A percentile compares a stretch with the other conserved stretches of the same genome.
Evolutionary conservation across 805 yeast species (phyloP).

Genomic region (Gaillardinia entomophila): DNA sequence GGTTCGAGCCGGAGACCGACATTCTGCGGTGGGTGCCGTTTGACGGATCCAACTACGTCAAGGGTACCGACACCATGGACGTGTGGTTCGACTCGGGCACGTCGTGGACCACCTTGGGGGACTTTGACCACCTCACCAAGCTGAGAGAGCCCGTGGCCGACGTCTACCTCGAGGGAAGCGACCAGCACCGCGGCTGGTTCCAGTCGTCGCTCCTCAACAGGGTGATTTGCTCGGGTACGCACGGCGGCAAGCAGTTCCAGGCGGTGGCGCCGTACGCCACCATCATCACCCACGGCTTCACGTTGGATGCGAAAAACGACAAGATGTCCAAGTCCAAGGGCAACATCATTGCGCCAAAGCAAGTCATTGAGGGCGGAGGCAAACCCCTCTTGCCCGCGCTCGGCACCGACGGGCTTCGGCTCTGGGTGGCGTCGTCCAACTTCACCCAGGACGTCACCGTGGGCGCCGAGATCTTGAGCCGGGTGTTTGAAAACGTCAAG

Average conservation of each 20-base stretch:
- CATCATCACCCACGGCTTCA: conserved; percentile 90
- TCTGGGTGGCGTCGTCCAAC: conserved; percentile 87
- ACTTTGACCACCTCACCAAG: conserved; percentile 30
- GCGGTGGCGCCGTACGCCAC: conserved; percentile 56
- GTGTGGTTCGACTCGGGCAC: conserved; percentile 99
- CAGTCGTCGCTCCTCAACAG: conserved; percentile 86
- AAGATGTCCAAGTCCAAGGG: conserved; percentile 96
- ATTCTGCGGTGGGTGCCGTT: conserved; percentile 73
- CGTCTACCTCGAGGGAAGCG: conserved; percentile 93
- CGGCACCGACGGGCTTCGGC: conserved; percentile 87
- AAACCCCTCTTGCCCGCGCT: conserved; percentile 47
- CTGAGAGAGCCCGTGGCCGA: conserved; percentile 45
- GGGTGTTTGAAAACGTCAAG: conserved; percentile 75
- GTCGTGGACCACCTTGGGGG: conserved; percentile 67
- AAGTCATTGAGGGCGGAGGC: conserved; percentile 57
- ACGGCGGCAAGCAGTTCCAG: conserved; percentile 20
- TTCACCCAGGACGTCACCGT: conserved; percentile 75
- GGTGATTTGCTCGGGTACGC: conserved; percentile 48
- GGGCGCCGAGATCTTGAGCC: conserved; percentile 64
- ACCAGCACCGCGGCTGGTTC: conserved; percentile 99
- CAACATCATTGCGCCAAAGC: conserved; percentile 66
- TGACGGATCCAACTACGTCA: conserved; percentile 40
- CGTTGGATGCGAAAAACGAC: conserved; percentile 74
- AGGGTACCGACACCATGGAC: conserved; percentile 92
- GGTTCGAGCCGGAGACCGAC: conserved; percentile 62